Evolutionary conservation across 495 filamentous ascomycete genomes (phyloP), one percentile per base, ranked within the genome.

Genomic region (Aspergillus incahuasiensis): DNA sequence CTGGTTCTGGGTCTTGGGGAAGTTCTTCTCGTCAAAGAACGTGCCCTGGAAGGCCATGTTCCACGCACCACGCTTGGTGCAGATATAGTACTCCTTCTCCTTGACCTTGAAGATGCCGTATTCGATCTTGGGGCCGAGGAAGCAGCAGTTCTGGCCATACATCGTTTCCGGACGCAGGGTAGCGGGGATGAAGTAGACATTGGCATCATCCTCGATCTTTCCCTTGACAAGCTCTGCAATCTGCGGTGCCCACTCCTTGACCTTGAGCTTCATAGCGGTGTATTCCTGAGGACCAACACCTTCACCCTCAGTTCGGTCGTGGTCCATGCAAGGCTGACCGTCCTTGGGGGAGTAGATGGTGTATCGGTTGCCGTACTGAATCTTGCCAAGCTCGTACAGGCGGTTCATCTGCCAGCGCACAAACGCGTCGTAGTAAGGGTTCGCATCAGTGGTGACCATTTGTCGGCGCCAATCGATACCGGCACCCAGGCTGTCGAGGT

Each of bases 351-450:
- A 90, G 78, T 97, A 97, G 58, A 98, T 84, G 1, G 92, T 97
- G 67, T 96, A 96, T 38, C 94, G 81, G 74, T 89, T 92, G 46
- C 91, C 92, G 68, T 92, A 98, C 77, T 88, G 84, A 62, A 98
- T 95, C 78, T 97, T 98, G 48, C 88, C 81, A 45, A 96, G 79
- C 68, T 95, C 88, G 69, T 86, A 86, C 16, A 98, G 80, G 54
- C 88, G 87, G 68, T 89, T 91, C 91, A 97, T 98, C 74, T 98
- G 92, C 92, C 92, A 98, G 61, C 90, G 79, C 22, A 98, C 87
- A 63, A 98, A 98, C 16, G 91, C 83, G 68, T 98, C 92, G 68
- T 92, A 98, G 73, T 95, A 97, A 3, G 91, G 91, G 75, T 98
- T 98, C 2, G 90, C 92, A 65, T 98, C 92, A 9, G 92, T 98